These are phyloP conservation scores for Malassezia psittaci DNA, from an alignment of 1,284 basidiomycete species.

Conservation along the genomic window DNA sequence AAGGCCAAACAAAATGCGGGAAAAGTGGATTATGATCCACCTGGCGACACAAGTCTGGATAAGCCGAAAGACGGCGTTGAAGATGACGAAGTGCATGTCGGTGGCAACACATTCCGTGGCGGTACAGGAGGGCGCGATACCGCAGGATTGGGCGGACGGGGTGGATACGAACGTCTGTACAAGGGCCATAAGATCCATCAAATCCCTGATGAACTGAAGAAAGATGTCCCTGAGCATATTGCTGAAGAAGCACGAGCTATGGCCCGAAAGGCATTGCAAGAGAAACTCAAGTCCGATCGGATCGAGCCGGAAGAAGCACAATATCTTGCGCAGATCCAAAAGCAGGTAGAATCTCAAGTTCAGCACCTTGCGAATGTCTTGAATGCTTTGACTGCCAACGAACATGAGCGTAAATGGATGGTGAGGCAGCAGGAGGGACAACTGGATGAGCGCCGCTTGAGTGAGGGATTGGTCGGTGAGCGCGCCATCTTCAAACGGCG, in stretches of 20 bases:
- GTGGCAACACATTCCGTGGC: slow-evolving; percentile 49
- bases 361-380: slow-evolving; percentile 38
- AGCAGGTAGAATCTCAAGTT: slow-evolving; percentile 34
- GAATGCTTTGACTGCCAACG: slow-evolving; percentile 47
- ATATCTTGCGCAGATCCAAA: slow-evolving; percentile 38
- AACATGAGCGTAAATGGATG: slow-evolving; percentile 48
- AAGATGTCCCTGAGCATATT: slow-evolving; percentile 46
- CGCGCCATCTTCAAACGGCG: slow-evolving; percentile 45
- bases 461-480: slow-evolving; percentile 49
- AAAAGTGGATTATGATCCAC: slow-evolving; percentile 25
- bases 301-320: slow-evolving; percentile 43
- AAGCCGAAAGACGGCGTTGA: slow-evolving; percentile 47
- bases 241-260: slow-evolving; percentile 47
- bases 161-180: slow-evolving; percentile 40
- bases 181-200: slow-evolving; percentile 47
- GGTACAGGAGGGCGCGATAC: slow-evolving; percentile 48
- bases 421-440: slow-evolving; percentile 48
- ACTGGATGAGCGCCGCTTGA: slow-evolving; percentile 46
- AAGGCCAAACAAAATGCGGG: slow-evolving; percentile 16
- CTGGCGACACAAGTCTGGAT: slow-evolving; percentile 30
- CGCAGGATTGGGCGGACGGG: slow-evolving; percentile 46
- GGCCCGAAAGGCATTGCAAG: slow-evolving; percentile 46
- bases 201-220: slow-evolving; percentile 42
- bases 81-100: slow-evolving; percentile 45
- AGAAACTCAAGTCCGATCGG: slow-evolving; percentile 43